phyloP scores from a whole-genome alignment of 2,329 filamentous ascomycete species.

The Ophiostoma perfectum region DNA sequence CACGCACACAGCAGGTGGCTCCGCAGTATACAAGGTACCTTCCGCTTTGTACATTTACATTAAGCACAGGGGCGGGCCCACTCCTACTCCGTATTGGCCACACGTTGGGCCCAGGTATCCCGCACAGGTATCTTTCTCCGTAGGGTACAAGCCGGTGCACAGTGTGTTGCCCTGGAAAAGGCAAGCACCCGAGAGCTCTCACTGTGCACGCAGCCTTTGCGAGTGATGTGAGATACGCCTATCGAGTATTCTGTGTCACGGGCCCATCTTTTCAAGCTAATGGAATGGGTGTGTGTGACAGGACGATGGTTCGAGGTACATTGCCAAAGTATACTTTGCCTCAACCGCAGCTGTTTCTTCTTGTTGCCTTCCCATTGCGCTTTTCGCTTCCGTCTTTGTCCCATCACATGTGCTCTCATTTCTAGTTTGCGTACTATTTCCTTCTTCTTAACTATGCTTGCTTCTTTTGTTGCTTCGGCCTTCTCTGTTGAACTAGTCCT shows the following conservation, averaged over 20 bases:
- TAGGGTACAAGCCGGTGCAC: slow-evolving; percentile 5
- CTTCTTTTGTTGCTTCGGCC: not conserved
- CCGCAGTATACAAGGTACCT: not conserved
- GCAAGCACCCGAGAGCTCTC: not conserved
- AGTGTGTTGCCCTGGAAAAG: not conserved
- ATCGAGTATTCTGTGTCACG: slow-evolving; percentile 12
- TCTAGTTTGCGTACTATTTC: not conserved
- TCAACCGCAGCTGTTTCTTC: not conserved
- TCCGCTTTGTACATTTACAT: not conserved
- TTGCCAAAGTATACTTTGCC: slow-evolving; percentile 4
- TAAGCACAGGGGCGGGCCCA: slow-evolving; percentile 6
- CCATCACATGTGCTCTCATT: not conserved
- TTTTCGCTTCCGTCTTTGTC: not conserved
- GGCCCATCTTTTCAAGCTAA: not conserved
- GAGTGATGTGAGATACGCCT: slow-evolving; percentile 1
- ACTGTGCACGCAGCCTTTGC: not conserved
- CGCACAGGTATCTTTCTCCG: not conserved
- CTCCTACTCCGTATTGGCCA: slow-evolving; percentile 9
- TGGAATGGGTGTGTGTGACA: slow-evolving; percentile 9
- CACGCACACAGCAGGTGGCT: not conserved
- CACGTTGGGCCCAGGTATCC: slow-evolving; percentile 1
- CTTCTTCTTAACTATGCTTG: not conserved
- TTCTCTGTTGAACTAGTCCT: not conserved
- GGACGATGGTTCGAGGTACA: not conserved
- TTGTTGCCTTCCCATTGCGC: not conserved